Percentiles rank a stretch among this genome's conserved stretches.
phyloP scores from a whole-genome alignment of 306 rosid genomes.

The Citrullus mucosospermus region DNA sequence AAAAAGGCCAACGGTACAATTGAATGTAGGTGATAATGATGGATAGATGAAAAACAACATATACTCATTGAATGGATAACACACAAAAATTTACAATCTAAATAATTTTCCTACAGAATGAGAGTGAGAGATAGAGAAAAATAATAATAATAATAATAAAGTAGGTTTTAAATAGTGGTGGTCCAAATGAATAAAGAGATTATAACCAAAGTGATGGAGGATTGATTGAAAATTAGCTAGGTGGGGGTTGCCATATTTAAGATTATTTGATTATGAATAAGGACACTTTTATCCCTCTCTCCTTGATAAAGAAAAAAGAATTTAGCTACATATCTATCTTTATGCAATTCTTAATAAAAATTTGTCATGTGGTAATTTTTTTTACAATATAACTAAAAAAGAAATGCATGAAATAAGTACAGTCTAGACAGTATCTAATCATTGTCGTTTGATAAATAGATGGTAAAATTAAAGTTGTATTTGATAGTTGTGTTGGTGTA shows the following conservation, averaged over 20 bases:
- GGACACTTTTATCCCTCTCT: background rate
- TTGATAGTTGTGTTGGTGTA: background rate
- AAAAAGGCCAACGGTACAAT: background rate
- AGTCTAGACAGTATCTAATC: no score
- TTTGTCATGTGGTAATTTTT: no score
- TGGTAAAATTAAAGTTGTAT: background rate
- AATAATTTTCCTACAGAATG: no score
- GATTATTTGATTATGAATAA: background rate
- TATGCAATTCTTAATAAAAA: no score
- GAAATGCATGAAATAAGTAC: no score
- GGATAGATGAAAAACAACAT: background rate
- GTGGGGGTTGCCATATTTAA: background rate
- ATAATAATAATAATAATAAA: background rate
- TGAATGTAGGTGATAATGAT: background rate
- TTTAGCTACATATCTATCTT: no score
- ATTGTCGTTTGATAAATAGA: no score
- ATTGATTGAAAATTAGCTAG: background rate
- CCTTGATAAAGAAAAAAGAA: background rate
- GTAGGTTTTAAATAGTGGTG: background rate
- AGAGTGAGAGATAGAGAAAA: background rate
- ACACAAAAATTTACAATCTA: background rate
- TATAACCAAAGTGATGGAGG: background rate
- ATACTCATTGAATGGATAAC: background rate
- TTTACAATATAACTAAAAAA: no score
- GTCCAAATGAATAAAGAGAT: slow-evolving; percentile 5